Base-by-base conservation (phyloP, 805 yeast species). In the Yamadazyma paraphyllophila region DNA sequence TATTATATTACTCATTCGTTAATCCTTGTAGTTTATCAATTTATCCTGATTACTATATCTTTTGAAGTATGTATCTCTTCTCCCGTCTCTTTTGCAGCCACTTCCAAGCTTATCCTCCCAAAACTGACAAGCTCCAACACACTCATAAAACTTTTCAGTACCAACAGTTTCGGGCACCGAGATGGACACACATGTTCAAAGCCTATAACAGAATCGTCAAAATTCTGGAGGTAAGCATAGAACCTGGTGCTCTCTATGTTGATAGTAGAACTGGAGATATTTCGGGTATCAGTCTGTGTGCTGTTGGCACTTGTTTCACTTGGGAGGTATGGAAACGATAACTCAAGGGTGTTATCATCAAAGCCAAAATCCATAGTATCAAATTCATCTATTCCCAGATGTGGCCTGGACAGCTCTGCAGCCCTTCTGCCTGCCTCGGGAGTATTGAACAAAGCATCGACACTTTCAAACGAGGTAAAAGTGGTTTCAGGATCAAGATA, bases 71-170 rank as follows among this genome's bases (percentile, higher is more conserved):
- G 40, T 9, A 37, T 20, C n/a, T n/a, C n/a, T 25, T 13, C 32
- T 26, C 31, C 13, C n/a, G 14, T 32, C 9, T 25, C 32, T 15
- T 13, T 13, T 14, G 20, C 24, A 15, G 13, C 20, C 20, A 25
- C 40, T 15, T n/a, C 20, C 5, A 37, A 13, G 5, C 32, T 26
- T 13, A 37, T 15, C 9, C 8, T 9, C 3, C 40, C 40, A 9
- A 5, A n/a, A 25, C 40, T 52, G 0, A 66, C 65, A 15, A 67
- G 50, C 15, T 60, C 52, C 13, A 66, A 49, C 2, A 65, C 34
- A 41, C 63, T 59, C 0, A 60, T 44, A 43, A 67, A 62, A 9
- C 69, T 56, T 34, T 54, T 62, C 12, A 62, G 62, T 7, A 63
- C 70, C 26, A 62, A 49, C 26, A 50, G 51, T 44, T 57, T 47